These are phyloP conservation scores for Alternaria ventricosa DNA, from an alignment of 2,329 filamentous ascomycete species.

Conservation along the genomic window DNA sequence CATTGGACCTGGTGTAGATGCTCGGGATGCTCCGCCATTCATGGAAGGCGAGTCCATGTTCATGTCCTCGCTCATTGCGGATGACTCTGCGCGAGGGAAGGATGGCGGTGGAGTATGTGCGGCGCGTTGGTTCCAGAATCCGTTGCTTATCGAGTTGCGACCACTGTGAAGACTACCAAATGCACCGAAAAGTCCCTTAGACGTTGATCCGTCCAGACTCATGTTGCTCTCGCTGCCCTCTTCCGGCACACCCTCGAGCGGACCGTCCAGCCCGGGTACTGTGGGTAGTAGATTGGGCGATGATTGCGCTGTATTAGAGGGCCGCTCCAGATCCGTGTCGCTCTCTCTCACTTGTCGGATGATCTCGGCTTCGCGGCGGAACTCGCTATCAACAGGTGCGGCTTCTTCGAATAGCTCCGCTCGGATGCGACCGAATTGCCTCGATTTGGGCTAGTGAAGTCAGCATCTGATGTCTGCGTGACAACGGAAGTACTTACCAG, in stretches of 20 bases:
- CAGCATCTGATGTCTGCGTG: constrained; percentile 5
- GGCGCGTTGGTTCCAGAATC: constrained; percentile 78
- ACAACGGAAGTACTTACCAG: constrained; percentile 65
- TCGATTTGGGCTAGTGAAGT: constrained; percentile 80
- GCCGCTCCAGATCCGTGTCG: constrained; percentile 67
- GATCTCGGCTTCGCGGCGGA: constrained; percentile 90
- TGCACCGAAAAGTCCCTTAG: constrained; percentile 63
- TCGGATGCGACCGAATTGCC: constrained; percentile 90
- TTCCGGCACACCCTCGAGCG: constrained; percentile 72
- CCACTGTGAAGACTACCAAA: constrained; percentile 82
- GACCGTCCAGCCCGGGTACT: constrained; percentile 61
- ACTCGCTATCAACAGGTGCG: constrained; percentile 85
- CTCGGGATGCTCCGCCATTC: constrained; percentile 39
- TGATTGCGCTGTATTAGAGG: constrained; percentile 66
- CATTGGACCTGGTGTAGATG: constrained; percentile 48
- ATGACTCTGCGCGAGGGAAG: constrained; percentile 62
- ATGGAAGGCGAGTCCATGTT: constrained; percentile 71
- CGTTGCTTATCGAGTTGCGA: constrained; percentile 73
- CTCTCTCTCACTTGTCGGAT: constrained; percentile 94
- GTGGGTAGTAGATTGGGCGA: constrained; percentile 71
- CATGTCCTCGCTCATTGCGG: constrained; percentile 69
- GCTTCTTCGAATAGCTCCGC: constrained; percentile 89
- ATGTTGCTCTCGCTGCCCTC: constrained; percentile 66
- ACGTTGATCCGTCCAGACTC: constrained; percentile 52
- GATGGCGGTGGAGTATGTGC: constrained; percentile 63